phyloP scores from a whole-genome alignment of 805 yeast species.

The Pichia rugopelliculosa region DNA sequence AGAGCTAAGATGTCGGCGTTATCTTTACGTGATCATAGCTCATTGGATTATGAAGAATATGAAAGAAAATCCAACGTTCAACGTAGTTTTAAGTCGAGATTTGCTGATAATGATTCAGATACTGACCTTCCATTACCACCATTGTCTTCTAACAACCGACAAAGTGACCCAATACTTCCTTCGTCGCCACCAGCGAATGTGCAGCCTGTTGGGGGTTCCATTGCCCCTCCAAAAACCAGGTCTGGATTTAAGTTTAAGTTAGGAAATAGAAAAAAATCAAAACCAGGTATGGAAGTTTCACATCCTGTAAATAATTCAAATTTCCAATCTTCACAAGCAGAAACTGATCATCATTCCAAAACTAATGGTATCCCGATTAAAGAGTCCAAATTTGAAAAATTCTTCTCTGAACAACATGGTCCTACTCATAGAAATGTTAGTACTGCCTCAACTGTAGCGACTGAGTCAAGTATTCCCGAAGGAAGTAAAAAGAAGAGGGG shows the following conservation, averaged over 20 bases:
- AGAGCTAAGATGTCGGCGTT: conserved; percentile 7
- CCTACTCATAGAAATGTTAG: conserved; percentile 12
- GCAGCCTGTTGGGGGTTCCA: not conserved
- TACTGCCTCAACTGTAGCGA: conserved; percentile 8
- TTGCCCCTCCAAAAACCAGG: not conserved
- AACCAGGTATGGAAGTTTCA: not conserved
- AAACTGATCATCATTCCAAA: not conserved
- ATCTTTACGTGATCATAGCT: conserved; percentile 18
- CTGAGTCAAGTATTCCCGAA: conserved; percentile 15
- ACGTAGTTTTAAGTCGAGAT: conserved; percentile 42
- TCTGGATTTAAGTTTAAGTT: conserved; percentile 5
- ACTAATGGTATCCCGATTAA: not conserved
- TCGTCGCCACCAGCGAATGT: not conserved
- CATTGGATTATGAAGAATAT: conserved; percentile 1
- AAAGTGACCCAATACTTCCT: not conserved
- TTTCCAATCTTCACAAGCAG: not conserved
- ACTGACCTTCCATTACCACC: conserved; percentile 26
- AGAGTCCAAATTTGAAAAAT: conserved; percentile 13
- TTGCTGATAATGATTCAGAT: conserved; percentile 61
- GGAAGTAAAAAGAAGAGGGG: conserved; percentile 25
- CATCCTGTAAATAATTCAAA: not conserved
- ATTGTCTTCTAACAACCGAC: not conserved
- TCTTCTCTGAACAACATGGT: conserved; percentile 11
- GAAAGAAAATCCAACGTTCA: conserved; percentile 25
- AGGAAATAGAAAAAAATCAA: conserved; percentile 2